Base-by-base conservation (phyloP, 805 yeast genomes). In the Ogataea chonburiensis region DNA sequence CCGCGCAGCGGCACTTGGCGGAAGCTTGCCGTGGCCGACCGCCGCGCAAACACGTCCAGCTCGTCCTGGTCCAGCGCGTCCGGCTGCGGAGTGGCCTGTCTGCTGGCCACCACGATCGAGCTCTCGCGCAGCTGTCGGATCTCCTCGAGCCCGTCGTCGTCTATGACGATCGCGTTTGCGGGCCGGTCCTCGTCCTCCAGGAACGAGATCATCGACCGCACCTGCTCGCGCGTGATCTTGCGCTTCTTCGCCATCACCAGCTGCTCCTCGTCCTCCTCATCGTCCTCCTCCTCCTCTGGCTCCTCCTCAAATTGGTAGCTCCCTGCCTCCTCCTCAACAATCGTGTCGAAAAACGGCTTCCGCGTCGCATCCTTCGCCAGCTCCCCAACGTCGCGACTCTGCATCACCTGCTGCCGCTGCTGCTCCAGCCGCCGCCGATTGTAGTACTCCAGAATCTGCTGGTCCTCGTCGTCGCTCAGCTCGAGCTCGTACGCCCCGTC, bases 391-490 rank as follows among this genome's bases (percentile, higher is more conserved):
- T 70, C 66, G 38, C 67, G 70, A 55, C 68, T 66, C 43, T 71
- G 71, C 49, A 46, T 25, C 26, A 71, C 45, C 44, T 77, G 56
- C 49, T 75, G 63, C 50, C 68, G 63, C 48, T 69, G 67, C 57
- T 79, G 78, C 36, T 66, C 53, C 47, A 65, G 63, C 31, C 59
- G 45, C 29, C 67, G 50, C 10, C 52, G 50, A 28, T 56, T 49
- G 32, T 58, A 57, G 28, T 57, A 56, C 37, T 68, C 71, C 27
- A 60, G 55, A 28, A 69, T 61, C 27, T 73, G 66, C 34, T 75
- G 82, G 51, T 82, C 88, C 41, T 82, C 93, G 45, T 81, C 91
- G 43, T 81, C 88, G 54, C 86, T 80, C 28, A 82, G 60, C 47
- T 82, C 89, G 13, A 81, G 61, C 36, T 75, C 82, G 34, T 71